Percentiles rank a stretch among this genome's conserved stretches.
Evolutionary conservation across 2,329 filamentous ascomycete species (phyloP).

Genomic region (Thermoascus crustaceus): DNA sequence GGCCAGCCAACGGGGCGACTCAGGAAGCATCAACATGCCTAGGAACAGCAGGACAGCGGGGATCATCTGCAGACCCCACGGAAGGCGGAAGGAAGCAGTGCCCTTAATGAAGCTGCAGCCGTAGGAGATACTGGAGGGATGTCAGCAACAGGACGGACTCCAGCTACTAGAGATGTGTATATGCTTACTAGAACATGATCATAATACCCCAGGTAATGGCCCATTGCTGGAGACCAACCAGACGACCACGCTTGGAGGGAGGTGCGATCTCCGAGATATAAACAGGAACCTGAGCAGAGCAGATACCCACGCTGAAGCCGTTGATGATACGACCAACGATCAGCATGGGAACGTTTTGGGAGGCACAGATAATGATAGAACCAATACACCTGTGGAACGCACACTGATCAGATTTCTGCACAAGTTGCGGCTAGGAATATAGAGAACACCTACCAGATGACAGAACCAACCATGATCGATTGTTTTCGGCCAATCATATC

Average conservation of each 20-base stretch:
- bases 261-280: constrained; percentile 44
- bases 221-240: constrained; percentile 68
- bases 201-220: constrained; percentile 65
- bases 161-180: background rate
- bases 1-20: constrained; percentile 58
- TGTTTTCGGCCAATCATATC: constrained; percentile 48
- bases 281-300: constrained; percentile 8
- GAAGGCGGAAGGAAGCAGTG: constrained; percentile 53
- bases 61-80: constrained; percentile 55
- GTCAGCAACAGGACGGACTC: too few species aligned
- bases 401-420: too few species aligned
- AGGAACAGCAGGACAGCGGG: constrained; percentile 46
- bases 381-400: too few species aligned
- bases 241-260: constrained; percentile 48
- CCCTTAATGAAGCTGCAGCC: constrained; percentile 56
- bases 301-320: constrained; percentile 61
- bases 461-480: constrained; percentile 45
- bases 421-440: too few species aligned
- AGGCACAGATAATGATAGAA: constrained; percentile 48
- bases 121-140: constrained; percentile 40
- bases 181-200: constrained; percentile 58
- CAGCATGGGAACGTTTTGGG: constrained; percentile 58
- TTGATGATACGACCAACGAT: constrained; percentile 59
- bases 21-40: constrained; percentile 52
- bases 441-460: too few species aligned